Evolutionary conservation across 176 grass and related monocot genomes (phyloP).

Genomic region (Luzula sylvatica): DNA sequence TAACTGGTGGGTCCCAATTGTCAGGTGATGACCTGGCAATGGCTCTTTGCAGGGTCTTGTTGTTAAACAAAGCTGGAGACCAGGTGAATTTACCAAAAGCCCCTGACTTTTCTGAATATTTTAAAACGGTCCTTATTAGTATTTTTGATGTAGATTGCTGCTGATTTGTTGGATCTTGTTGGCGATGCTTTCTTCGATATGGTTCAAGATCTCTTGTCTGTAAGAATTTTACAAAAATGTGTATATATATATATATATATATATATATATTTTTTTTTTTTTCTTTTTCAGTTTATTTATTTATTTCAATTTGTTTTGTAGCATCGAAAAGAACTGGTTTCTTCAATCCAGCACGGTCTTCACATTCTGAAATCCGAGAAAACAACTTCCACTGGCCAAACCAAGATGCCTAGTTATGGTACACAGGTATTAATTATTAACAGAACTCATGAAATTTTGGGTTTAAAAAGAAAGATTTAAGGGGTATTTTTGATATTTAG

Average conservation of each 20-base stretch:
- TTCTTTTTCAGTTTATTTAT: background rate
- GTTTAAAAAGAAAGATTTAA: no score
- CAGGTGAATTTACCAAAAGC: constrained; percentile 55
- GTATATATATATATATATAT: no score
- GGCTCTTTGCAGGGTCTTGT: constrained; percentile 79
- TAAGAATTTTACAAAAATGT: constrained; percentile 34
- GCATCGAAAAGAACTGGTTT: constrained; percentile 83
- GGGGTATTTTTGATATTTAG: no score
- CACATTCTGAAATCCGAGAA: constrained; percentile 87
- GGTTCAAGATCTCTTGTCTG: constrained; percentile 71
- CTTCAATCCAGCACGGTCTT: constrained; percentile 81
- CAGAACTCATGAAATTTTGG: no score
- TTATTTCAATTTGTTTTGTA: constrained; percentile 28
- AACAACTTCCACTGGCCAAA: constrained; percentile 57
- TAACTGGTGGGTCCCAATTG: constrained; percentile 58
- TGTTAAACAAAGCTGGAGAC: constrained; percentile 80
- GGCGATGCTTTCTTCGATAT: constrained; percentile 81
- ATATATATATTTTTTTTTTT: constrained; percentile 5
- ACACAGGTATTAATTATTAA: no score
- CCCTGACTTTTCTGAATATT: background rate
- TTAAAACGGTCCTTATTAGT: constrained; percentile 12
- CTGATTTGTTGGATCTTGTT: constrained; percentile 84
- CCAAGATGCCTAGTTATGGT: constrained; percentile 95
- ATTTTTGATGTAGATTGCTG: constrained; percentile 50
- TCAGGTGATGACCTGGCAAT: constrained; percentile 89